These are phyloP conservation scores for Recurvomyces mirabilis DNA, from an alignment of 495 filamentous ascomycete genomes.

Conservation along the genomic window DNA sequence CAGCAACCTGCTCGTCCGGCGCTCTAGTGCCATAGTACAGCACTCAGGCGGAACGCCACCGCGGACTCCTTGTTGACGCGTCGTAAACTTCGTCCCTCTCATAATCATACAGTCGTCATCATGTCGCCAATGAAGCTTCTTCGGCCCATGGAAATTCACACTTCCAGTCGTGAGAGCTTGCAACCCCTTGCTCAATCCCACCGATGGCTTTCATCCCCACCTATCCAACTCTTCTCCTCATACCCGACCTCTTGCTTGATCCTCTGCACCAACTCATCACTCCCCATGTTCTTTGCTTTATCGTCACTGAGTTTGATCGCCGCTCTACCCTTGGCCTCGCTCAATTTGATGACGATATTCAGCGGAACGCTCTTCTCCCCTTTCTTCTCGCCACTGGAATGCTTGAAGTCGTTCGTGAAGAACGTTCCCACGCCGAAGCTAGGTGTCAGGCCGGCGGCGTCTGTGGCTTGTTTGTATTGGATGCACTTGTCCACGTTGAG, in stretches of 20 bases:
- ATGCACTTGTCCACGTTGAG: conserved; percentile 83
- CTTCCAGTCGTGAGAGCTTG: too few species aligned
- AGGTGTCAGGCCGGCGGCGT: conserved; percentile 66
- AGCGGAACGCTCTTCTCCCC: conserved; percentile 75
- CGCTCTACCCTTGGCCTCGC: conserved; percentile 66
- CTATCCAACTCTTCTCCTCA: conserved; percentile 67
- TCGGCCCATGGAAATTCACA: too few species aligned
- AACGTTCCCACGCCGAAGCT: conserved; percentile 92
- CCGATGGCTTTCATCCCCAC: conserved; percentile 70
- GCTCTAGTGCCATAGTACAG: too few species aligned
- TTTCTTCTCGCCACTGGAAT: conserved; percentile 42
- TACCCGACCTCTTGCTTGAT: conserved; percentile 84
- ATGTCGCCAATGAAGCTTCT: too few species aligned
- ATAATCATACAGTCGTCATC: too few species aligned
- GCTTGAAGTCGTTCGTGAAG: conserved; percentile 77
- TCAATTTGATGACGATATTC: conserved; percentile 96
- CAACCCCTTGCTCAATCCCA: conserved; percentile 58
- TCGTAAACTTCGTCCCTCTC: too few species aligned
- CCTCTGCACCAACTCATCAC: conserved; percentile 60
- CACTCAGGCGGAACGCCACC: too few species aligned
- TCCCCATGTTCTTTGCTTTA: conserved; percentile 89
- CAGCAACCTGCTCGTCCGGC: too few species aligned
- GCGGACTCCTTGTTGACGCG: too few species aligned
- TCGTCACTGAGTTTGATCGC: conserved; percentile 97
- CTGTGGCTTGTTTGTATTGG: conserved; percentile 72